Evolutionary conservation across 1,284 basidiomycete genomes (phyloP).

Genomic region (Rhodofomes roseus): DNA sequence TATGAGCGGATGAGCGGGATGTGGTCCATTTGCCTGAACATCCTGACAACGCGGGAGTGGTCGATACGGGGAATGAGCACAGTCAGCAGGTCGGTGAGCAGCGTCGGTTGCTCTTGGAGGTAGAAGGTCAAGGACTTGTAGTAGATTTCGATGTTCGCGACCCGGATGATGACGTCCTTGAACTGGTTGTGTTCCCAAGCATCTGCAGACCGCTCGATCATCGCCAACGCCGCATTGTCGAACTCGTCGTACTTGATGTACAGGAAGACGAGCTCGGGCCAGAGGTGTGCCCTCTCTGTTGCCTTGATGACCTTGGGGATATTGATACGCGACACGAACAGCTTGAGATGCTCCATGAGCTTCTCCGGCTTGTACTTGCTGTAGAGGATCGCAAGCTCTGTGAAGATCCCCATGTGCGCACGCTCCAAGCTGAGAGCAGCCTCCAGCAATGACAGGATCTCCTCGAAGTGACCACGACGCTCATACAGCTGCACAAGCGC

Average conservation of each 20-base stretch:
- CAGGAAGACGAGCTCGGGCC: slow-evolving; percentile 98
- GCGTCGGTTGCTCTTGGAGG: slow-evolving; percentile 88
- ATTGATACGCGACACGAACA: slow-evolving; percentile 97
- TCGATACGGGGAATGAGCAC: slow-evolving; percentile 93
- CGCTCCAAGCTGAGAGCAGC: slow-evolving; percentile 94
- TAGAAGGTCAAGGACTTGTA: slow-evolving; percentile 90
- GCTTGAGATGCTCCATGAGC: slow-evolving; percentile 98
- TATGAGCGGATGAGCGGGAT: slow-evolving; percentile 95
- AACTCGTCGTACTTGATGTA: slow-evolving; percentile 98
- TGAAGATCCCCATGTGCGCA: slow-evolving; percentile 94
- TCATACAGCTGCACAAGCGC: slow-evolving; percentile 87
- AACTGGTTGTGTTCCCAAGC: slow-evolving; percentile 99
- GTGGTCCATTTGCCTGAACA: slow-evolving; percentile 94
- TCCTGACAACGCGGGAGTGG: slow-evolving; percentile 91
- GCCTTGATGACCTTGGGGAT: slow-evolving; percentile 95
- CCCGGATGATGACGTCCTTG: slow-evolving; percentile 93
- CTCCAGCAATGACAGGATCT: slow-evolving; percentile 89
- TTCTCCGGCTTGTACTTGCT: slow-evolving; percentile 97
- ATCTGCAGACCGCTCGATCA: slow-evolving; percentile 96
- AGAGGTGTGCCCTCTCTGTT: slow-evolving; percentile 94
- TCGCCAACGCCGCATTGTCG: slow-evolving; percentile 94
- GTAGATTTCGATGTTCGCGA: slow-evolving; percentile 97
- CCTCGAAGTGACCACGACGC: slow-evolving; percentile 90
- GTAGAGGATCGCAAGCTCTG: slow-evolving; percentile 91
- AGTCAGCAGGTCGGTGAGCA: slow-evolving; percentile 91